phyloP scores from a whole-genome alignment of 2,329 filamentous ascomycete genomes.

The Thermothelomyces thermophilus region DNA sequence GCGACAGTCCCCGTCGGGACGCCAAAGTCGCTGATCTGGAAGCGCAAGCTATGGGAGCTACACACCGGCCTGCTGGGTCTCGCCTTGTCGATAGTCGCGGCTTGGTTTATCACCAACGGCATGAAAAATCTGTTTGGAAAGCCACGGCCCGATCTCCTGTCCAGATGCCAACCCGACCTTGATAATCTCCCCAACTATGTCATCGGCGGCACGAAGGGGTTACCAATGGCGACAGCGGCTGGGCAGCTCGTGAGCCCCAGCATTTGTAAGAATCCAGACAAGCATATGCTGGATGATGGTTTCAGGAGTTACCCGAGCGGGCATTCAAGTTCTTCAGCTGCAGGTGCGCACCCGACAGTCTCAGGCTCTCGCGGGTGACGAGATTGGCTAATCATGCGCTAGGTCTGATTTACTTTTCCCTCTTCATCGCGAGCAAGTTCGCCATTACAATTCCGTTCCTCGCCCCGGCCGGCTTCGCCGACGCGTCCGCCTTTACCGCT shows the following conservation, averaged over 20 bases:
- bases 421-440: conserved; percentile 83
- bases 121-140: conserved; percentile 72
- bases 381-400: conserved; percentile 32
- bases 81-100: conserved; percentile 60
- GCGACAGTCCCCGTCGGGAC: conserved; percentile 57
- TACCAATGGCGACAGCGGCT: conserved; percentile 44
- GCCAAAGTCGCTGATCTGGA: conserved; percentile 61
- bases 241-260: conserved; percentile 65
- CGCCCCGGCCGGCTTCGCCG: conserved; percentile 40
- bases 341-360: conserved; percentile 53
- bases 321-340: conserved; percentile 39
- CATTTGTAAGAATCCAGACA: conserved; percentile 67
- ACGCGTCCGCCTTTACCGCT: conserved; percentile 52
- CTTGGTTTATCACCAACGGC: conserved; percentile 76
- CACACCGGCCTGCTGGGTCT: conserved; percentile 82
- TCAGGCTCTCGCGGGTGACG: not conserved
- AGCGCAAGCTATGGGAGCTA: conserved; percentile 83
- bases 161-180: conserved; percentile 70
- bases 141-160: conserved; percentile 74
- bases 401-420: conserved; percentile 75
- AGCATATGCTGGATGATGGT: conserved; percentile 61
- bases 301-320: conserved; percentile 81
- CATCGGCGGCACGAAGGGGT: conserved; percentile 58
- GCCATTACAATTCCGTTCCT: conserved; percentile 67
- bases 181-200: conserved; percentile 51